Conservation (phyloP, 176 grass and related monocot genomes). For the Carex cristatella region DNA sequence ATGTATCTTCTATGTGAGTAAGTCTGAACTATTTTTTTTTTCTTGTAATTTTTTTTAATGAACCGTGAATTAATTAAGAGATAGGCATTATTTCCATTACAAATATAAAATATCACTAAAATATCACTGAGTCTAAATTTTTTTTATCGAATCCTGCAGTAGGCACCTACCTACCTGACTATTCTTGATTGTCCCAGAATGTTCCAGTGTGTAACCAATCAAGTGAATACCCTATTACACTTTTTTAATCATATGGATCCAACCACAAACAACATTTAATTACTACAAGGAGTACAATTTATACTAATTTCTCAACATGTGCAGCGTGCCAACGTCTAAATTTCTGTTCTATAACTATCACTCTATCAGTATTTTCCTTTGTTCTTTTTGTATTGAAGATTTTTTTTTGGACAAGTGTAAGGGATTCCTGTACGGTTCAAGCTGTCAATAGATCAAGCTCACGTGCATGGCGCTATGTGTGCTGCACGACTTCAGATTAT, state of each 20-base stretch:
- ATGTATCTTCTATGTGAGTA: too few species aligned
- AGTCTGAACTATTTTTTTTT: too few species aligned
- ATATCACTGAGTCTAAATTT: too few species aligned
- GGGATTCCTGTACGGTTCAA: conserved; percentile 2
- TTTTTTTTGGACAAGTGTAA: not conserved
- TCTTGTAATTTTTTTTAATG: too few species aligned
- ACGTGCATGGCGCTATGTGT: not conserved
- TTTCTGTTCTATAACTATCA: not conserved
- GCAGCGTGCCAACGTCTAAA: not conserved
- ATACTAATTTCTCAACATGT: not conserved
- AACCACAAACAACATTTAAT: not conserved
- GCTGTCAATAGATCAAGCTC: conserved; percentile 15
- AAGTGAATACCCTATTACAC: not conserved
- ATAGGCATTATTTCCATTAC: too few species aligned
- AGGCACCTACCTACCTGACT: too few species aligned
- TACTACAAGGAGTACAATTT: not conserved
- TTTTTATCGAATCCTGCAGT: too few species aligned
- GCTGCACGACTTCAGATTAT: not conserved
- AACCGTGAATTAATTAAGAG: too few species aligned
- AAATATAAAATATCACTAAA: too few species aligned
- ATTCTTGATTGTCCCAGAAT: not conserved
- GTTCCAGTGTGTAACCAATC: not conserved
- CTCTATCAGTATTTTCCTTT: not conserved
- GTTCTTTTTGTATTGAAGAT: not conserved
- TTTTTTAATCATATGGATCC: not conserved